Base-by-base conservation (phyloP, 2,329 filamentous ascomycete species). In the Colletotrichum sp. region DNA sequence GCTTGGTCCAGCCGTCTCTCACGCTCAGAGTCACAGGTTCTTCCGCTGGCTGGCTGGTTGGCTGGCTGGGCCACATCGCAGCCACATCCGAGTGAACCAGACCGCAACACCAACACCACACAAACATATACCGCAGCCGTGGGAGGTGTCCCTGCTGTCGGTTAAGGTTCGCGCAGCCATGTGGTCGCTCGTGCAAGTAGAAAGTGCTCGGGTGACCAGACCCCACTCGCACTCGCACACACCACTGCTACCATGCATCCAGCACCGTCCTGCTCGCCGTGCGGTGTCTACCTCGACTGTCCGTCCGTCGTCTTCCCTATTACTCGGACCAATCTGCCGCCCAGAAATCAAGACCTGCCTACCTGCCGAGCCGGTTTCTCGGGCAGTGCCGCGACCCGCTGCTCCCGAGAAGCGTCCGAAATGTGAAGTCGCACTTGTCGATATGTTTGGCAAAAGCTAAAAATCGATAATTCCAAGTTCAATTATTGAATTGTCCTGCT, bases 1-100 rank as follows among this genome's bases (percentile, higher is more conserved):
- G 71, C 67, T 70, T 73, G 67, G 68, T 62, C 67, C 71, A 71
- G 57, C 47, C 63, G 72, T 73, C 71, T 73, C 67, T 73, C 72
- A 71, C 72, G 58, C 59, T 38, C 38, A 43, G 34, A 59, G 68
- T 73, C 68, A 38, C 72, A 67, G 47, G 38, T 47, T 73, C 38
- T 24, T 66, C 34, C 24, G 24, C 8, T 11, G 16, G 57, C 33
- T 38, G n/a, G n/a, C 33, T 43, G n/a, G 1, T 6, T 54, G 29
- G 27, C 55, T 58, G 59, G 43, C 36, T 66, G 67, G 38, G 24
- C 27, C 18, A 47, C 38, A 47, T 9, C 18, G 38, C 38, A 47
- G 54, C 59, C 38, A 38, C 43, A n/a, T 47, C 51, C 63, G 54
- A 57, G 16, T 54, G 12, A 54, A 66, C 51, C 33, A 38, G 33